These are phyloP conservation scores for Euphorbia tirucalli DNA, from an alignment of 345 rosid species.

Conservation along the genomic window DNA sequence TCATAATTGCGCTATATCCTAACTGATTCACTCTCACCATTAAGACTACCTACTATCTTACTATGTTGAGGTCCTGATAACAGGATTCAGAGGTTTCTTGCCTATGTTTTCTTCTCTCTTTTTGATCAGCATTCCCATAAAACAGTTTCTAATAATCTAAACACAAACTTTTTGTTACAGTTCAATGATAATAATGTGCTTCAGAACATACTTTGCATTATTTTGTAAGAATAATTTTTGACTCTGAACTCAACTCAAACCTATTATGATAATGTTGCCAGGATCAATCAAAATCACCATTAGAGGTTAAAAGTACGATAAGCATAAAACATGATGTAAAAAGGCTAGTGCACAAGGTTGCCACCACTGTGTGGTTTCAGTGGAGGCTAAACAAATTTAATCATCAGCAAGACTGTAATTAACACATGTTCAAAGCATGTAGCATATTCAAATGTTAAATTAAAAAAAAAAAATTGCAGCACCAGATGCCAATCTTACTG, in stretches of 20 bases:
- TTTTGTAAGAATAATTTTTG: background rate
- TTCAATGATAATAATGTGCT: background rate
- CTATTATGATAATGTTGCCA: background rate
- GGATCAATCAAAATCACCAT: background rate
- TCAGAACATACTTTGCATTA: background rate
- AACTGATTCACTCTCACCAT: background rate
- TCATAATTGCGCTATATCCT: background rate
- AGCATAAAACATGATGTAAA: background rate
- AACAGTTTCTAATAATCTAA: background rate
- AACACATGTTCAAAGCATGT: background rate
- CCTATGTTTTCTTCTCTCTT: background rate
- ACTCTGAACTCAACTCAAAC: background rate
- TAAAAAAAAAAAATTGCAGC: background rate
- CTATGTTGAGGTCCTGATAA: background rate
- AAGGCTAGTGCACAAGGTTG: background rate
- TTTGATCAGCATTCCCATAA: background rate
- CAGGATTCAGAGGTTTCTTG: background rate
- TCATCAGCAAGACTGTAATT: background rate
- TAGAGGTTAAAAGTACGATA: background rate
- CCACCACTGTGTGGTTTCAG: background rate
- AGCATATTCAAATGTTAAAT: background rate
- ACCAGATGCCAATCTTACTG: constrained; percentile 43
- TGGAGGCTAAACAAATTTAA: background rate
- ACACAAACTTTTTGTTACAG: background rate
- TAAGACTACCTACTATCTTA: too few relatives aligned